Evolutionary conservation across 305 asterid genomes (phyloP).

Genomic region (Fraxinus ornus): DNA sequence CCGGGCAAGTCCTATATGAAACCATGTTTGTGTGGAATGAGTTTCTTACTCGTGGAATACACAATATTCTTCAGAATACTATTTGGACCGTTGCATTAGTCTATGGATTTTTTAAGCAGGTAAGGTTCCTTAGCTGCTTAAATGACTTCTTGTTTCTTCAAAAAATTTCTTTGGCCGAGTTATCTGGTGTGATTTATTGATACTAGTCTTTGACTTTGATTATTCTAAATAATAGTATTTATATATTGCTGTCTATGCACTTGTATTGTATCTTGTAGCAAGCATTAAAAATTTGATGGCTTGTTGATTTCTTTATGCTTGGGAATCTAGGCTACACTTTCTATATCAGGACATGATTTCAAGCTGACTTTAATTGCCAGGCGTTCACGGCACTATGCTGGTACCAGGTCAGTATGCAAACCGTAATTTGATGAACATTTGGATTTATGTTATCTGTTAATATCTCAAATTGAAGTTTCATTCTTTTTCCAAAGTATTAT

Average conservation of each 20-base stretch:
- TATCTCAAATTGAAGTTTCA: slow-evolving; percentile 18
- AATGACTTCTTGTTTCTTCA: slow-evolving; percentile 6
- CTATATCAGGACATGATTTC: slow-evolving; percentile 77
- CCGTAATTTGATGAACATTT: slow-evolving; percentile 3
- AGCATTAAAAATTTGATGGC: slow-evolving; percentile 22
- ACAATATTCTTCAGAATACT: slow-evolving; percentile 78
- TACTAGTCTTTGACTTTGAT: background rate
- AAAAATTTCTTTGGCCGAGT: background rate
- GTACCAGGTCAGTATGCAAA: slow-evolving; percentile 67
- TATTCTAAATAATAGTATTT: background rate
- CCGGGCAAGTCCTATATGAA: slow-evolving; percentile 68
- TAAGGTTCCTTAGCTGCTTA: slow-evolving; percentile 30
- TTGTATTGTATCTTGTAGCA: background rate
- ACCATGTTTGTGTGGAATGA: slow-evolving; percentile 99
- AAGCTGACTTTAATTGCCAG: slow-evolving; percentile 77
- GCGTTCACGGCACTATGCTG: slow-evolving; percentile 98
- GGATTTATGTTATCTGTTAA: slow-evolving; percentile 14
- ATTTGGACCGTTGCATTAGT: slow-evolving; percentile 95
- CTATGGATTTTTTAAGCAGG: slow-evolving; percentile 97
- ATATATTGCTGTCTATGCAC: background rate
- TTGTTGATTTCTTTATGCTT: slow-evolving; percentile 32
- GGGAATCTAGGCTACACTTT: slow-evolving; percentile 59
- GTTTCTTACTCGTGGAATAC: slow-evolving; percentile 85
- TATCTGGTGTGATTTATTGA: slow-evolving; percentile 1
- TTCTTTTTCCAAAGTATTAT: background rate